Percentiles rank a stretch among this genome's conserved stretches.
phyloP scores from a whole-genome alignment of 352 stramenopile species.

The Globisporangium carolinianum region DNA sequence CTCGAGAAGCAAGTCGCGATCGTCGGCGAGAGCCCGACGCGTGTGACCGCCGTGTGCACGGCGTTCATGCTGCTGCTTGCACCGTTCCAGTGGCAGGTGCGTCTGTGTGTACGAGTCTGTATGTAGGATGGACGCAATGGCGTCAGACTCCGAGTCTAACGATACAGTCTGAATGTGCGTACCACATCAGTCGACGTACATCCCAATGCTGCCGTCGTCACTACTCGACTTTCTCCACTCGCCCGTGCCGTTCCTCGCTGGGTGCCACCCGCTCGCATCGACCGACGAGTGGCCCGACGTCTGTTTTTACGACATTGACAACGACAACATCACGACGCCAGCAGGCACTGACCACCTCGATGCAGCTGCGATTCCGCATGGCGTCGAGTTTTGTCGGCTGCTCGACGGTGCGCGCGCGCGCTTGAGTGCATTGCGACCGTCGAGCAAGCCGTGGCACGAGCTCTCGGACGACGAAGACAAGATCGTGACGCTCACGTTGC shows the following conservation, averaged over 20 bases:
- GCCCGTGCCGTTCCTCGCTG: slow-evolving; percentile 72
- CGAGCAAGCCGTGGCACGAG: slow-evolving; percentile 67
- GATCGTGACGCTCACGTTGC: slow-evolving; percentile 62
- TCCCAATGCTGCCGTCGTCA: slow-evolving; percentile 62
- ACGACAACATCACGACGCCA: slow-evolving; percentile 37
- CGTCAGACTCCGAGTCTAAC: not conserved
- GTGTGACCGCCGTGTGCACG: slow-evolving; percentile 62
- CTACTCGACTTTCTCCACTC: slow-evolving; percentile 82
- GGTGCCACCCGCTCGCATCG: slow-evolving; percentile 48
- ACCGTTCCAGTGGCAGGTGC: slow-evolving; percentile 79
- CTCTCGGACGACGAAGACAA: slow-evolving; percentile 73
- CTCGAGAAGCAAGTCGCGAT: slow-evolving; percentile 81
- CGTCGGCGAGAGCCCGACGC: slow-evolving; percentile 59
- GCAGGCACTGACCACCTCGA: slow-evolving; percentile 36
- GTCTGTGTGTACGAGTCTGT: not conserved
- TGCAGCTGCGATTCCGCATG: slow-evolving; percentile 45
- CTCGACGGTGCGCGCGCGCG: slow-evolving; percentile 47
- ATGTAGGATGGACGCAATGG: not conserved
- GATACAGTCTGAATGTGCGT: not conserved
- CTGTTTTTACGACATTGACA: slow-evolving; percentile 81
- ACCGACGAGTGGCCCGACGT: slow-evolving; percentile 77
- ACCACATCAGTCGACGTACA: slow-evolving; percentile 63
- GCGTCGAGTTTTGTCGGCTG: slow-evolving; percentile 48
- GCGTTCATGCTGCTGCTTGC: slow-evolving; percentile 59
- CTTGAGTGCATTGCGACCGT: slow-evolving; percentile 31